Base-by-base conservation (phyloP, 108 stramenopile genomes). In the Bacterosira constricta region DNA sequence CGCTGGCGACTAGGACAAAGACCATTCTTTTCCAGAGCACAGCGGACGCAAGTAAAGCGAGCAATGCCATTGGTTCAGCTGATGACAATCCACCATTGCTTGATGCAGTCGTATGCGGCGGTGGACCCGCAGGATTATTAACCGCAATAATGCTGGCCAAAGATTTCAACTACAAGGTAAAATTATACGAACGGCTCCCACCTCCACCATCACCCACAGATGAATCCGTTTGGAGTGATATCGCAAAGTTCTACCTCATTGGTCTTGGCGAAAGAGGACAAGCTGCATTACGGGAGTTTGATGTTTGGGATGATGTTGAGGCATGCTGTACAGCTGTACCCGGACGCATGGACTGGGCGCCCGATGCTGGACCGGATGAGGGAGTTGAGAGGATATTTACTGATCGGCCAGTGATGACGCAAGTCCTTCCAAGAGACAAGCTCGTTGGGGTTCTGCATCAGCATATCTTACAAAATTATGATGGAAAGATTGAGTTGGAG, bases 201-300 rank as follows among this genome's bases (percentile, higher is more conserved):
- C 68, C 80, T 36, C 89, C 89, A 0, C 83, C 82, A 17, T 73
- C 73, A 17, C 89, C 92, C 0, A 75, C 77, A 0, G 89, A 93
- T 65, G 77, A 75, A 15, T 27, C 50, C 18, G 75, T 87, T 7
- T 93, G 89, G 92, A 49, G 58, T 37, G 86, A 86, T 57, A 79
- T 85, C 34, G 83, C 85, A 17, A 83, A 75, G 63, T 85, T 84
- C 41, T 94, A 94, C 73, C 84, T 90, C 32, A 62, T 94, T 9
- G 96, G 96, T 13, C 78, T 97, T 31, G 90, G 92, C 10, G 85
- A 69, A 26, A 78, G 96, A 47, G 96, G 96, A 26, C 93, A 94
- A 72, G 46, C 65, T 27, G 81, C 95, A 7, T 65, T 97, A 60
- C 63, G 69, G 6, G 68, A 88, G 26, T 86, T 89, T 46, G 94